Evolutionary conservation across 108 stramenopile species (phyloP).

Genomic region (Discostella stelligeroides): DNA sequence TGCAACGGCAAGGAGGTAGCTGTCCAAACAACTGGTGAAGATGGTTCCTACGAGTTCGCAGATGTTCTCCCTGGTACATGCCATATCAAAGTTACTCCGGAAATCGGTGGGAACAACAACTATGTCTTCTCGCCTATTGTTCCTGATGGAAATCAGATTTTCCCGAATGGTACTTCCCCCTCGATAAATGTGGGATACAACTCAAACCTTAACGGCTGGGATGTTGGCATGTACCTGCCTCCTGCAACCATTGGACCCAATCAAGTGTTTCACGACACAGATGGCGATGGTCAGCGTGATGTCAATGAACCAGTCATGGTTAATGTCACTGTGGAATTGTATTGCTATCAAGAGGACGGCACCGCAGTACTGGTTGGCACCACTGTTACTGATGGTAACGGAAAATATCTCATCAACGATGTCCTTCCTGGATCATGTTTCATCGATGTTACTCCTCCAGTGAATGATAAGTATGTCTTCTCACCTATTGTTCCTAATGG

Average conservation of each 20-base stretch:
- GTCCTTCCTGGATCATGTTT: constrained; percentile 24
- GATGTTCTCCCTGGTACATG: constrained; percentile 22
- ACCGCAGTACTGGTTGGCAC: background rate
- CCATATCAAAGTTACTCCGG: constrained; percentile 23
- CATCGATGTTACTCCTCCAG: constrained; percentile 1
- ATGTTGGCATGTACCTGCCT: constrained; percentile 36
- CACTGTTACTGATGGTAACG: constrained; percentile 19
- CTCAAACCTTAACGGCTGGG: constrained; percentile 3
- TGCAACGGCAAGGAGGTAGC: constrained; percentile 6
- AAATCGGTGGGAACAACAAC: constrained; percentile 1
- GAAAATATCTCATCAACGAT: constrained; percentile 18
- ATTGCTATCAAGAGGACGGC: constrained; percentile 16
- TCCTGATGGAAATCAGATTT: constrained; percentile 7
- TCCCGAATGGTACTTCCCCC: constrained; percentile 16
- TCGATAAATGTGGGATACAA: constrained; percentile 1
- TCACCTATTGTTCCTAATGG: constrained; percentile 39
- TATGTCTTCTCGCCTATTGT: constrained; percentile 5
- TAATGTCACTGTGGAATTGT: constrained; percentile 22
- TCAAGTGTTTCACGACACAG: constrained; percentile 33
- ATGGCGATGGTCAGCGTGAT: constrained; percentile 34
- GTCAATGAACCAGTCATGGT: constrained; percentile 17
- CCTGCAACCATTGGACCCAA: constrained; percentile 19
- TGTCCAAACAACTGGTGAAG: constrained; percentile 19
- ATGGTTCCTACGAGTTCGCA: constrained; percentile 23
- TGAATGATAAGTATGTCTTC: constrained; percentile 7